Evolutionary conservation across 495 filamentous ascomycete species (phyloP), one percentile per base, ranked within the genome.

Genomic region (Aspergillus steynii): DNA sequence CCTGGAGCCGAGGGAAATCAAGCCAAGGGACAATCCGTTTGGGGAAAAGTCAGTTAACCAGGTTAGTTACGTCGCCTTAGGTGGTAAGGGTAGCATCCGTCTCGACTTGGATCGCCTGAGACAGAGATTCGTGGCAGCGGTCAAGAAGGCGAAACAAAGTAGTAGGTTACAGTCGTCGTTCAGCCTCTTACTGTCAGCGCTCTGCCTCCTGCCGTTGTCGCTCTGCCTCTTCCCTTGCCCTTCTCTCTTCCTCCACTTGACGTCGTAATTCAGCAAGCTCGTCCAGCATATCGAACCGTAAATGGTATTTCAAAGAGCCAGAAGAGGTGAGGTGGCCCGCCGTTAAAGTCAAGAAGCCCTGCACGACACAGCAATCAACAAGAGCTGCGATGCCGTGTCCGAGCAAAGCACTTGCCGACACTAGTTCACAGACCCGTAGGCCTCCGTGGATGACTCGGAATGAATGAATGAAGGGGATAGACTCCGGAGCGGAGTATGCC

Each of bases 81-180:
- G 65, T 67, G n/a, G 29, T 74, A 27, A 70, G 63, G 28, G 68
- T 68, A 51, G 66, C 61, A 62, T 72, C 62, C 15, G 66, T 65
- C 65, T 74, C 60, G 50, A 69, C 62, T 60, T 27, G 61, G 37
- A 69, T 69, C 37, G 68, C 61, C 59, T 65, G 32, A 53, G 70
- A 73, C 31, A 73, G 56, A 69, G 60, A 58, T 5, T 61, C 20
- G 53, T 70, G 60, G 48, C 61, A 67, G 47, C 60, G 61, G 60
- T 65, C 55, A 32, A 75, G 71, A 58, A 71, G 65, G 32, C 32
- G n/a, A 58, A 66, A 65, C 7, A 69, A 60, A 4, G 58, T 61
- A 28, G 55, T 67, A 14, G 63, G 61, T 54, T 68, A 59, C 10
- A 68, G n/a, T 69, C 59, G 59, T 56, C 31, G 50, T 59, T 66